Conservation (phyloP, 2,329 filamentous ascomycete species). For the Cercospora citrullina region DNA sequence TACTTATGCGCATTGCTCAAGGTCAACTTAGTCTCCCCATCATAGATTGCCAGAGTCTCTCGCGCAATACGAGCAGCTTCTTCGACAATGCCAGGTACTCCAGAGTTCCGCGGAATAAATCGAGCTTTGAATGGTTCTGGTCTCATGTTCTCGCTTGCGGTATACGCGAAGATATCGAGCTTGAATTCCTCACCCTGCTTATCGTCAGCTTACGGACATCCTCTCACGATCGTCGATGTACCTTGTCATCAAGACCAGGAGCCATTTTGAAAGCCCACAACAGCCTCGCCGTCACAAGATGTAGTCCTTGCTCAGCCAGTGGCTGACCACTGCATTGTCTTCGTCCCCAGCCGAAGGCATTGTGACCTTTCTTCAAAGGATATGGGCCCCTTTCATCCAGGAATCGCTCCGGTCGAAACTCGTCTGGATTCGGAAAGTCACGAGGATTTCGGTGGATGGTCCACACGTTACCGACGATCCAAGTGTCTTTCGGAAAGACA, state of each 20-base stretch:
- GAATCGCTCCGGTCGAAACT: not conserved
- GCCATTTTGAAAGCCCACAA: not conserved
- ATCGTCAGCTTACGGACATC: not conserved
- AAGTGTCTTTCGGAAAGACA: not conserved
- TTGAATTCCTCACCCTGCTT: not conserved
- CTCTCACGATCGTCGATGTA: no score
- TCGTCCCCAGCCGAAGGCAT: not conserved
- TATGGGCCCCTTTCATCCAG: not conserved
- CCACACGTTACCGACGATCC: not conserved
- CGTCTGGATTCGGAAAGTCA: not conserved
- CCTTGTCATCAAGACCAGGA: not conserved
- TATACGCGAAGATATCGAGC: not conserved
- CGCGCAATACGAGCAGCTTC: not conserved
- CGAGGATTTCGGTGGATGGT: not conserved
- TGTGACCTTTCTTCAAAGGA: not conserved
- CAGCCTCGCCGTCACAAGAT: not conserved
- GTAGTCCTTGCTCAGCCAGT: not conserved
- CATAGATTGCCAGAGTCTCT: not conserved
- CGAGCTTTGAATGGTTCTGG: no score
- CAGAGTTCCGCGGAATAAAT: not conserved
- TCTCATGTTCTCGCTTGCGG: no score
- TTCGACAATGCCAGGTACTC: not conserved
- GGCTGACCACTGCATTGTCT: not conserved
- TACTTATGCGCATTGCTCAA: not conserved
- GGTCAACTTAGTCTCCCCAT: not conserved